Conservation (phyloP, 495 filamentous ascomycete genomes). For the Aspergillus cavernicola region DNA sequence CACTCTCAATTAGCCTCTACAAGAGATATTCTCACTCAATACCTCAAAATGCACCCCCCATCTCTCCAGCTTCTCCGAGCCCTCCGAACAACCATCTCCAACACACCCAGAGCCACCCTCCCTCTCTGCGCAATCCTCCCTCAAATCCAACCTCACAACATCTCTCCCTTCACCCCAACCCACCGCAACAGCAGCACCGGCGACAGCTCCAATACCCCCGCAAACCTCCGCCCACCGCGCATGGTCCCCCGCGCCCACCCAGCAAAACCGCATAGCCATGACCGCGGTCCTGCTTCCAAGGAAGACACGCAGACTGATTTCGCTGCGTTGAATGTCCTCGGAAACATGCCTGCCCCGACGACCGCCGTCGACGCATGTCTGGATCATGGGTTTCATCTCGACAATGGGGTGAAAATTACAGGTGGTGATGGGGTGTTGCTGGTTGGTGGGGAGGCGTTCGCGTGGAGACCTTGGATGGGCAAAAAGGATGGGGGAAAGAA, state of each 20-base stretch:
- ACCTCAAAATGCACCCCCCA: slow-evolving; percentile 35
- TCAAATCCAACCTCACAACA: slow-evolving; percentile 11
- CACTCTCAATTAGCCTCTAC: too few relatives aligned
- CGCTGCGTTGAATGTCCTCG: slow-evolving; percentile 69
- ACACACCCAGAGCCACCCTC: slow-evolving; percentile 7
- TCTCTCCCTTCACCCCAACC: slow-evolving; percentile 8
- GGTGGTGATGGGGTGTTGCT: slow-evolving; percentile 68
- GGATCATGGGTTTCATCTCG: slow-evolving; percentile 22
- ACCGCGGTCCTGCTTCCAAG: slow-evolving; percentile 56
- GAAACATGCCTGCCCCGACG: slow-evolving; percentile 67
- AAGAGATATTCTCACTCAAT: not conserved
- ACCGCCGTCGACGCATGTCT: slow-evolving; percentile 69
- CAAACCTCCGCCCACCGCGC: slow-evolving; percentile 24
- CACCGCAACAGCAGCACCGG: slow-evolving; percentile 27
- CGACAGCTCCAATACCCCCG: slow-evolving; percentile 28
- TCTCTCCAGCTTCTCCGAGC: slow-evolving; percentile 45
- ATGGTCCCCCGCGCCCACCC: slow-evolving; percentile 40
- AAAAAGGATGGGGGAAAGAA: slow-evolving; percentile 35
- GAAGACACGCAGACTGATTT: slow-evolving; percentile 76
- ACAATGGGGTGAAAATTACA: slow-evolving; percentile 63
- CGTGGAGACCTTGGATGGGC: slow-evolving; percentile 74
- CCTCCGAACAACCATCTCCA: slow-evolving; percentile 33
- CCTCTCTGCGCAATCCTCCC: slow-evolving; percentile 14
- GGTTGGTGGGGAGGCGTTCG: slow-evolving; percentile 80
- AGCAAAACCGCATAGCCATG: slow-evolving; percentile 39